Evolutionary conservation across 108 stramenopile genomes (phyloP).

Genomic region (Skeletonema potamos): DNA sequence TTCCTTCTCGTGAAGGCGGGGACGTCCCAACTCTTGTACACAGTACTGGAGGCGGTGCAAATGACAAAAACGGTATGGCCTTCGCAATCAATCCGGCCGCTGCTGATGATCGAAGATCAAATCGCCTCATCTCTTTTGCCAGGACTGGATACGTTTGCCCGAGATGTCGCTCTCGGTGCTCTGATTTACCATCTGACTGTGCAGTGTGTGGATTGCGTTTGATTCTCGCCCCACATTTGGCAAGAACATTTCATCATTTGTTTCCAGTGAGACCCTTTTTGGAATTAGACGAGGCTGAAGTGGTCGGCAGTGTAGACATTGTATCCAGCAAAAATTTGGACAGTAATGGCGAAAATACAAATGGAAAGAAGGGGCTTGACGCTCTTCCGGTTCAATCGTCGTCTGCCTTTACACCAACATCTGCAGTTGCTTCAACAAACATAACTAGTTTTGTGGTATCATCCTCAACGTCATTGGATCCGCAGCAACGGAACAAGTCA

Average conservation of each 20-base stretch:
- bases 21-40: constrained; percentile 79
- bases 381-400: constrained; percentile 32
- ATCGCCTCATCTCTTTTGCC: constrained; percentile 53
- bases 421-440: constrained; percentile 21
- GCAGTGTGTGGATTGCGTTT: constrained; percentile 88
- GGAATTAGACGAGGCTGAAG: constrained; percentile 55
- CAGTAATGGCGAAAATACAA: constrained; percentile 27
- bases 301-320: not conserved
- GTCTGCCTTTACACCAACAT: constrained; percentile 34
- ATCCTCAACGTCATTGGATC: constrained; percentile 17
- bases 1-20: constrained; percentile 66
- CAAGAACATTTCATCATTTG: constrained; percentile 90
- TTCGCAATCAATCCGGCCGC: constrained; percentile 40
- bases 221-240: constrained; percentile 84
- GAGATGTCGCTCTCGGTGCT: constrained; percentile 71
- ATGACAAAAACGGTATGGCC: constrained; percentile 46
- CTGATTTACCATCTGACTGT: constrained; percentile 83
- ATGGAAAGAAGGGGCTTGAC: constrained; percentile 39
- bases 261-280: constrained; percentile 88
- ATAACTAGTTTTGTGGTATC: constrained; percentile 27
- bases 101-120: constrained; percentile 42
- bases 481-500: not conserved
- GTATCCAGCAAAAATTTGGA: not conserved
- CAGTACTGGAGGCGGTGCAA: constrained; percentile 34
- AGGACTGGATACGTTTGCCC: constrained; percentile 83